Conservation (phyloP, 805 yeast species). For the Pichia californica region DNA sequence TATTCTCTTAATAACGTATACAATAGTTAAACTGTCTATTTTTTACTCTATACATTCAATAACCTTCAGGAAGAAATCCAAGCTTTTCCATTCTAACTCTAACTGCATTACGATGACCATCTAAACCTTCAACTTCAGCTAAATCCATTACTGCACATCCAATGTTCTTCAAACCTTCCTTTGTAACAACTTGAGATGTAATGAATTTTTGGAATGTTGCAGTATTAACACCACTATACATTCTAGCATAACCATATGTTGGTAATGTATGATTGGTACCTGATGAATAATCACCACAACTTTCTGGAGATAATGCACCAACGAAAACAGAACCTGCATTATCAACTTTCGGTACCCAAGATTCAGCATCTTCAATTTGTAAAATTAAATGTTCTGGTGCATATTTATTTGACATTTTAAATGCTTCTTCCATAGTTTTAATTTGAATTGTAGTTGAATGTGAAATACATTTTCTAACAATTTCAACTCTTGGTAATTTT, state of each 20-base stretch:
- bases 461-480: slow-evolving; percentile 84
- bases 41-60: too few relatives aligned
- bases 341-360: slow-evolving; percentile 65
- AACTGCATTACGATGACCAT: slow-evolving; percentile 96
- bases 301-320: slow-evolving; percentile 94
- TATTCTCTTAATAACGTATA: too few relatives aligned
- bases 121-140: slow-evolving; percentile 94
- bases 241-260: slow-evolving; percentile 96
- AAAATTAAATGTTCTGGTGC: slow-evolving; percentile 98
- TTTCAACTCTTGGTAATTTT: slow-evolving; percentile 83
- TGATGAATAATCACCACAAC: slow-evolving; percentile 96
- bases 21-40: too few relatives aligned
- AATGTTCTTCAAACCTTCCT: slow-evolving; percentile 76
- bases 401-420: slow-evolving; percentile 79
- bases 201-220: slow-evolving; percentile 92
- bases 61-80: slow-evolving; percentile 34
- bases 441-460: slow-evolving; percentile 83
- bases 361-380: slow-evolving; percentile 75
- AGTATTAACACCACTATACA: slow-evolving; percentile 96
- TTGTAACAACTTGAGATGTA: slow-evolving; percentile 86
- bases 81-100: slow-evolving; percentile 86
- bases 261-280: slow-evolving; percentile 99
- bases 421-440: slow-evolving; percentile 67
- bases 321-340: slow-evolving; percentile 97
- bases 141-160: slow-evolving; percentile 96